These are phyloP conservation scores for Pseudogymnoascus sp. DNA, from an alignment of 2,329 filamentous ascomycete genomes.

Conservation along the genomic window DNA sequence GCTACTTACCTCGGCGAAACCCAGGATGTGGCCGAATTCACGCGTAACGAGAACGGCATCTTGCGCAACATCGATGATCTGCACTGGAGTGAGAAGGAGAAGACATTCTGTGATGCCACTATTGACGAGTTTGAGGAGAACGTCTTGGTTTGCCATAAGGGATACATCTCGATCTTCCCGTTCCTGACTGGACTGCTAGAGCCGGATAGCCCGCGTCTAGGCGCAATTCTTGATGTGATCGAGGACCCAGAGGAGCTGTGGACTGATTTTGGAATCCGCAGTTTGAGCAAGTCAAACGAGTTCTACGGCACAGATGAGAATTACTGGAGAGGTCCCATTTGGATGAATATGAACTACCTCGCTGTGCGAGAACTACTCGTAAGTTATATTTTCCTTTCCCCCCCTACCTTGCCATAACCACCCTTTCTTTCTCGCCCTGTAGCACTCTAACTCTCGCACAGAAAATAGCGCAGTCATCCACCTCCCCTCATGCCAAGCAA, in stretches of 20 bases:
- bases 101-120: slow-evolving; percentile 88
- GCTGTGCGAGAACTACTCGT: slow-evolving; percentile 70
- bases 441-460: slow-evolving; percentile 31
- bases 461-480: slow-evolving; percentile 51
- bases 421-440: background rate
- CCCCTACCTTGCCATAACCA: slow-evolving; percentile 9
- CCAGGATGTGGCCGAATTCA: slow-evolving; percentile 69
- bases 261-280: slow-evolving; percentile 80
- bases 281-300: slow-evolving; percentile 73
- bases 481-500: slow-evolving; percentile 53
- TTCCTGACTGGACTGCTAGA: slow-evolving; percentile 78
- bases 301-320: slow-evolving; percentile 89
- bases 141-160: slow-evolving; percentile 85
- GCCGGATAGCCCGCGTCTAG: slow-evolving; percentile 65
- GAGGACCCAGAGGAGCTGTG: slow-evolving; percentile 79
- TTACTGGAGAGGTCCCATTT: slow-evolving; percentile 92
- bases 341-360: slow-evolving; percentile 95
- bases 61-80: slow-evolving; percentile 81
- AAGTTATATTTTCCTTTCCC: slow-evolving; percentile 33
- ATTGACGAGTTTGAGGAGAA: slow-evolving; percentile 94
- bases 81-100: slow-evolving; percentile 77
- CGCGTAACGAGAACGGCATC: slow-evolving; percentile 66
- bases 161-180: slow-evolving; percentile 88
- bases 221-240: slow-evolving; percentile 68
- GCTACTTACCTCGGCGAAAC: slow-evolving; percentile 64